A percentile compares a stretch with the other conserved stretches of the same genome.
phyloP scores from a whole-genome alignment of 805 yeast species.

The Yarrowia yakushimensis region DNA sequence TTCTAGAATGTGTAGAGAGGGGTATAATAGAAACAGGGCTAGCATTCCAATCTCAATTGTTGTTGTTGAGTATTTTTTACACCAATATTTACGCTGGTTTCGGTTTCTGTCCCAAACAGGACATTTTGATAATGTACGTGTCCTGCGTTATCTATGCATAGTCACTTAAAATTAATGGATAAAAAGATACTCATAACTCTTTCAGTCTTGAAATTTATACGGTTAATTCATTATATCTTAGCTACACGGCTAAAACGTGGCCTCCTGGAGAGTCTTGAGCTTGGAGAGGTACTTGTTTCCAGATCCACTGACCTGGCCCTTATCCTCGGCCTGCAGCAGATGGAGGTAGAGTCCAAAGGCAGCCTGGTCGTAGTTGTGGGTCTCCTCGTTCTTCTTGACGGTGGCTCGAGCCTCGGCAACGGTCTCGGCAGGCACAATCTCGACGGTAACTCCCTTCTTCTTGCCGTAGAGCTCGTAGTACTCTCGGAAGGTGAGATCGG shows the following conservation, averaged over 20 bases:
- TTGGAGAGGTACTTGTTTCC: neutral
- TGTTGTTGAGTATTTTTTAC: too few relatives aligned
- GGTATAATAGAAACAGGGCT: too few relatives aligned
- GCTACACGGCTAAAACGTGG: neutral
- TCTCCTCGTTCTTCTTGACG: constrained; percentile 21
- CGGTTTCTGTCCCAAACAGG: too few relatives aligned
- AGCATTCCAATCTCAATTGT: too few relatives aligned
- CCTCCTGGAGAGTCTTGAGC: constrained; percentile 8
- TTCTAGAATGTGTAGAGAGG: too few relatives aligned
- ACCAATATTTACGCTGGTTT: too few relatives aligned
- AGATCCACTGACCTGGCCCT: neutral
- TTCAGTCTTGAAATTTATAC: too few relatives aligned
- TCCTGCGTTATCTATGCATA: too few relatives aligned
- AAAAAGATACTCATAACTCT: too few relatives aligned
- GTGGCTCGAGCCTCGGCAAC: neutral
- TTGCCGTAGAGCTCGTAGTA: constrained; percentile 29
- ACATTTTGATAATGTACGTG: too few relatives aligned
- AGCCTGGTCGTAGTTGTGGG: constrained; percentile 15
- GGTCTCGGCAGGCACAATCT: constrained; percentile 22
- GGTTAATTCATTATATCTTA: neutral
- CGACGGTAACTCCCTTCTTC: constrained; percentile 30
- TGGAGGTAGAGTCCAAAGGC: constrained; percentile 8
- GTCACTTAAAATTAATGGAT: too few relatives aligned
- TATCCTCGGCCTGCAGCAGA: constrained; percentile 9
- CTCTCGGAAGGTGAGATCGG: constrained; percentile 27